Evolutionary conservation across 371 early-diverging fungal genomes (phyloP).

Genomic region (Dichotomocladium elegans): DNA sequence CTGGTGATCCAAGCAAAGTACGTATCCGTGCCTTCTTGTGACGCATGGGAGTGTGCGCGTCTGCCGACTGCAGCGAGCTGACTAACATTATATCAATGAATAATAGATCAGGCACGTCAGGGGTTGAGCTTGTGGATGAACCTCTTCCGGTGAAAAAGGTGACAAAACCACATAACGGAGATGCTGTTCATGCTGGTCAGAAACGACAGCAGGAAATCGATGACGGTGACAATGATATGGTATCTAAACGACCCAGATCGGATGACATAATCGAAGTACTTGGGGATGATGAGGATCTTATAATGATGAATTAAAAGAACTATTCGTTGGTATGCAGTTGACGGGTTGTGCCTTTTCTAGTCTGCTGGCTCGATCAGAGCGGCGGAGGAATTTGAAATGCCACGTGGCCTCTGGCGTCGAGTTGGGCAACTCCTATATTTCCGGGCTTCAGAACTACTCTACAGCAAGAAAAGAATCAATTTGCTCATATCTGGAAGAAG

Average conservation of each 20-base stretch:
- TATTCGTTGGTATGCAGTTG: too few relatives aligned
- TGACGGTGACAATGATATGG: background rate
- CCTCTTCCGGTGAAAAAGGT: background rate
- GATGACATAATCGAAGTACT: background rate
- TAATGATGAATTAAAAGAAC: too few relatives aligned
- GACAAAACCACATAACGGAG: background rate
- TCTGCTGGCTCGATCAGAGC: too few relatives aligned
- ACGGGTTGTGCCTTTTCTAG: too few relatives aligned
- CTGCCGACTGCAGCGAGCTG: background rate
- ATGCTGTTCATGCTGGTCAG: background rate
- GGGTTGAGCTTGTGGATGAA: background rate
- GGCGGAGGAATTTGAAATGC: too few relatives aligned
- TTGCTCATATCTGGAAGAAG: too few relatives aligned
- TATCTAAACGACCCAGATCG: background rate
- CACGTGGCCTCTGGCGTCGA: too few relatives aligned
- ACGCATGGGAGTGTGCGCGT: too few relatives aligned
- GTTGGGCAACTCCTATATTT: too few relatives aligned
- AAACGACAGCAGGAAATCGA: background rate
- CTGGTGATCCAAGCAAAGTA: conserved; percentile 32
- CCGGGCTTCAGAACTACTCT: too few relatives aligned
- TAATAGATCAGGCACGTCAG: background rate
- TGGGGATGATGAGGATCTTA: background rate
- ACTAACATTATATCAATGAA: background rate
- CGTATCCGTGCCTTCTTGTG: background rate
- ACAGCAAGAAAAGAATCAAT: too few relatives aligned